Evolutionary conservation across 2,329 filamentous ascomycete species (phyloP), one percentile per base, ranked within the genome.

Genomic region (Dendryphion nanum): DNA sequence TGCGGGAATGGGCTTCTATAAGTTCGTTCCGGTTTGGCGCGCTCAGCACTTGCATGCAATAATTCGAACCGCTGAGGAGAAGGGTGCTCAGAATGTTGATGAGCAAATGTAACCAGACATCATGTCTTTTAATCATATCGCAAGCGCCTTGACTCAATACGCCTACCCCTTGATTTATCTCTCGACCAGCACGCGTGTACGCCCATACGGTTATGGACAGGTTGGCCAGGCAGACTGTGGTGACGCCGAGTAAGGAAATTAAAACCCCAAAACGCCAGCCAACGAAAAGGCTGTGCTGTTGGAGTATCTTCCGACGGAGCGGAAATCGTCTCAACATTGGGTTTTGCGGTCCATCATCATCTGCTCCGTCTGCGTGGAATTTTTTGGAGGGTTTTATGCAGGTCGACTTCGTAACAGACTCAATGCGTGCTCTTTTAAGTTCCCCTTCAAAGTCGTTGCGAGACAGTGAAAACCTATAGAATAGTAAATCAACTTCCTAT

Each of bases 41-140:
- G 15, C 55, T 66, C 13, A 78, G 52, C 12, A 69, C 59, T 41
- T 78, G 76, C 69, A 76, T 75, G 36, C 64, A 68, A 41, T 73
- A 76, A 47, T 75, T 75, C 23, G 67, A 72, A 4, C 70, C 71
- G 1, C 64, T 63, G 1, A 76, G 60, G 7, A 76, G 41, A 1
- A 63, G 35, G 0, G 71, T 74, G 18, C 66, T 66, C 18, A 74
- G 53, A 1, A 63, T 41, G 53, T 77, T 77, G 47, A 78, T 69
- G 2, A 64, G 38, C 18, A 76, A 49, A 51, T 77, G 74, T 1
- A 71, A 17, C 16, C 30, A 33, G 14, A 33, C 30, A 33, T 33
- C 30, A 8, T 8, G 8, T 8, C 23, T 26, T 26, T 26, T 26
- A 26, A 26, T n/a, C 23, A 26, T 26, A 26, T 26, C 23, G n/a